Percentiles rank a stretch among this genome's conserved stretches.
Conservation (phyloP, 495 filamentous ascomycete species). For the Pyrenopolyporus hunteri region DNA sequence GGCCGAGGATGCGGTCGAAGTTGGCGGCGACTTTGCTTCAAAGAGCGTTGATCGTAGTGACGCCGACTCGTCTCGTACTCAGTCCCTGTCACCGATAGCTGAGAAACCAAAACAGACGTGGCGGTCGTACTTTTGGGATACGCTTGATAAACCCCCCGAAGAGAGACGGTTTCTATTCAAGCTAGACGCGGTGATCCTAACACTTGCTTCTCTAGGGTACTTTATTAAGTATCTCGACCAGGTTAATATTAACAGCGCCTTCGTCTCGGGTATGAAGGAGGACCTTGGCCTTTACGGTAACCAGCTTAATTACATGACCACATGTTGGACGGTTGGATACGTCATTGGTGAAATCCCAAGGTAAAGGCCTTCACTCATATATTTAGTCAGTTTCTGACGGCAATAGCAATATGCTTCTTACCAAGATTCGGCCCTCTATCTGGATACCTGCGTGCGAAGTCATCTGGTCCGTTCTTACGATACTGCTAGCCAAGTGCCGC, state of each 20-base stretch:
- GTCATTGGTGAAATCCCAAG: slow-evolving; percentile 67
- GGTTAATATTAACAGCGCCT: slow-evolving; percentile 63
- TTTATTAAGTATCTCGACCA: slow-evolving; percentile 67
- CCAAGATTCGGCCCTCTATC: slow-evolving; percentile 59
- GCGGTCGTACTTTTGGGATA: slow-evolving; percentile 62
- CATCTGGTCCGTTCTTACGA: slow-evolving; percentile 61
- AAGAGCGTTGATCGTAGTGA: slow-evolving; percentile 20
- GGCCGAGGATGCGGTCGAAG: slow-evolving; percentile 37
- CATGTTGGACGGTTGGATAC: slow-evolving; percentile 68
- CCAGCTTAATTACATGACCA: slow-evolving; percentile 57
- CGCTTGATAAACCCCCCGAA: slow-evolving; percentile 64
- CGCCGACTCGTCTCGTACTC: slow-evolving; percentile 15
- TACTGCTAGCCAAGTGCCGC: slow-evolving; percentile 54
- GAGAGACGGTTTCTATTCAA: slow-evolving; percentile 67
- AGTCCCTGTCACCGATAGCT: slow-evolving; percentile 6
- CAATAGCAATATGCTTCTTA: slow-evolving; percentile 46
- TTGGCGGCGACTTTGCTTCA: slow-evolving; percentile 37
- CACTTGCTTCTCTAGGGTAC: slow-evolving; percentile 62
- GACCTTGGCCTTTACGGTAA: slow-evolving; percentile 63
- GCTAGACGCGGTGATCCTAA: slow-evolving; percentile 61
- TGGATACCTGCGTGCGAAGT: slow-evolving; percentile 65
- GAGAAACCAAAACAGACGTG: slow-evolving; percentile 44
- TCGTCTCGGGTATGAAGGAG: slow-evolving; percentile 66
- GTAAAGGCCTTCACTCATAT: slow-evolving; percentile 36
- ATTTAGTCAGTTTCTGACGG: slow-evolving; percentile 4